These are phyloP conservation scores for Nakataea oryzae DNA, from an alignment of 2,329 filamentous ascomycete genomes.

Conservation along the genomic window DNA sequence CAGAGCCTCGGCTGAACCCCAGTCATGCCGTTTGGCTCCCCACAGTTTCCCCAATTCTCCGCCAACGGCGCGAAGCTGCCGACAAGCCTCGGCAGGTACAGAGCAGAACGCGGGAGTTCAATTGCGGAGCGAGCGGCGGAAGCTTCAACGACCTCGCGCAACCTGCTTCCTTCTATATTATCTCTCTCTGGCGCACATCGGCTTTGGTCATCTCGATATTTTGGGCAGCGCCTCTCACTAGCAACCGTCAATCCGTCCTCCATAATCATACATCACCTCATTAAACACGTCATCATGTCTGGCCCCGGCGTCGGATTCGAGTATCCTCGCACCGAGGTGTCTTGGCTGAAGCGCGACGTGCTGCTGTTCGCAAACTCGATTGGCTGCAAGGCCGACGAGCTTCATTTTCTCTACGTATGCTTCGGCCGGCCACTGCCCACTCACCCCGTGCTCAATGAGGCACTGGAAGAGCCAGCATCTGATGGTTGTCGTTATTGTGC, in stretches of 20 bases:
- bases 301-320: conserved; percentile 62
- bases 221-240: neutral
- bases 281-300: conserved; percentile 23
- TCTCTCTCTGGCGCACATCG: neutral
- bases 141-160: too few species aligned
- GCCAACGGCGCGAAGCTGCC: neutral
- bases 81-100: neutral
- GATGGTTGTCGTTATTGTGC: neutral
- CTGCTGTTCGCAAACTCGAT: conserved; percentile 88
- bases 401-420: conserved; percentile 83
- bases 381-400: conserved; percentile 71
- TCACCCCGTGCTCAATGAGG: neutral
- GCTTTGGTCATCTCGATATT: neutral
- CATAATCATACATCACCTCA: conserved; percentile 1
- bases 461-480: neutral
- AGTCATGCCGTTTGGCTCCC: too few species aligned
- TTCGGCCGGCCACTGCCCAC: neutral
- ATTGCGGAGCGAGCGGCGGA: neutral
- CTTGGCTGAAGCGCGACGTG: conserved; percentile 81
- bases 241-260: neutral
- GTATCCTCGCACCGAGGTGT: conserved; percentile 64
- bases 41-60: neutral
- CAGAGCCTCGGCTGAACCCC: neutral
- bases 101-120: neutral
- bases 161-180: neutral